Evolutionary conservation across 1,139 yeast species (phyloP).

Genomic region (Kodamaea fungicola): DNA sequence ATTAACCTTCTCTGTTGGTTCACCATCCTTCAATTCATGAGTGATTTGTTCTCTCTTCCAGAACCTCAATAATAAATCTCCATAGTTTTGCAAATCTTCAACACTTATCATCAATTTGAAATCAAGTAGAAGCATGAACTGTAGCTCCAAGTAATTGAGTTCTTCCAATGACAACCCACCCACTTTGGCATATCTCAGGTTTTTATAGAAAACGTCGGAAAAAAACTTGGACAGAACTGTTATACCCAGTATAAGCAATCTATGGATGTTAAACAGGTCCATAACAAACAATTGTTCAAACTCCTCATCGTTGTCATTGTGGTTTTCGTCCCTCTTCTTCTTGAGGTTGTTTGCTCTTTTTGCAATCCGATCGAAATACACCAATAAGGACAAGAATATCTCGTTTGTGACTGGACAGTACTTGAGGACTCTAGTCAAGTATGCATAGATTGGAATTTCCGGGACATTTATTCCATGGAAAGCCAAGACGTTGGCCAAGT

Average conservation of each 20-base stretch:
- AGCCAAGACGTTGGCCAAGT: conserved; percentile 74
- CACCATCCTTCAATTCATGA: conserved; percentile 26
- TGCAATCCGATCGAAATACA: conserved; percentile 92
- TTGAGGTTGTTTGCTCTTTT: conserved; percentile 69
- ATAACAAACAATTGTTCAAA: conserved; percentile 74
- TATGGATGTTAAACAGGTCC: conserved; percentile 94
- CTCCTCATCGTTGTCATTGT: conserved; percentile 13
- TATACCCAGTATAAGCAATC: conserved; percentile 92
- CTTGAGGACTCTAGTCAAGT: conserved; percentile 82
- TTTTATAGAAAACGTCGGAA: conserved; percentile 93
- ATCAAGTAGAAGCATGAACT: conserved; percentile 79
- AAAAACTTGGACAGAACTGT: conserved; percentile 95
- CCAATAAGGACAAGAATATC: conserved; percentile 83
- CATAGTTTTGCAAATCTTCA: conserved; percentile 89
- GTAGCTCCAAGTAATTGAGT: conserved; percentile 86
- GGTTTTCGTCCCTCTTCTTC: conserved; percentile 15
- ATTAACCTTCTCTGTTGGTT: background rate
- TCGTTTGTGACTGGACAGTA: conserved; percentile 98
- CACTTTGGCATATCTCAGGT: conserved; percentile 93
- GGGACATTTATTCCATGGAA: conserved; percentile 97
- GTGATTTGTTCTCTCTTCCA: conserved; percentile 69
- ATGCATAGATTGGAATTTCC: conserved; percentile 86
- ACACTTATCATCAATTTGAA: conserved; percentile 83
- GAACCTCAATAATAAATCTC: conserved; percentile 77
- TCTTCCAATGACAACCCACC: conserved; percentile 97